A percentile compares a stretch with the other conserved stretches of the same genome.
phyloP scores from a whole-genome alignment of 441 rosid species.

The Flueggea neowawraea region DNA sequence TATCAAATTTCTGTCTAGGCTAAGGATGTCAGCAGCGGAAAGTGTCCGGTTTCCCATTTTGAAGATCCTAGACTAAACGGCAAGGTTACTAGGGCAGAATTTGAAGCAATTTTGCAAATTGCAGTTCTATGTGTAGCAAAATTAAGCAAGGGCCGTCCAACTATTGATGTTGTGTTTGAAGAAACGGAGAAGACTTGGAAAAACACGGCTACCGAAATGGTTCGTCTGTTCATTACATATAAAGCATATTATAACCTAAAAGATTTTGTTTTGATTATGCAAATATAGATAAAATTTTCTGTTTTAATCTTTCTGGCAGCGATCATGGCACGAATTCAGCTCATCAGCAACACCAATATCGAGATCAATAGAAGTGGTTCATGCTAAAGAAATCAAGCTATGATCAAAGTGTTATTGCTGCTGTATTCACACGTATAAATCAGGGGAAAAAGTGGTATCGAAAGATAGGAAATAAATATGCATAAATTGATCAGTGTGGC shows the following conservation, averaged over 20 bases:
- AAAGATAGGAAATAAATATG: no score
- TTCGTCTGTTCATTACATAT: conserved; percentile 3
- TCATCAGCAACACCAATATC: conserved; percentile 21
- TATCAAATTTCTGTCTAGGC: conserved; percentile 32
- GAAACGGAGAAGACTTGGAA: conserved; percentile 52
- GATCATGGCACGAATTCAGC: conserved; percentile 6
- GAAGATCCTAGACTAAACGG: conserved; percentile 49
- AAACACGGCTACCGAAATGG: conserved; percentile 32
- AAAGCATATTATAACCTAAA: neutral
- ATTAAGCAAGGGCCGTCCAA: conserved; percentile 61
- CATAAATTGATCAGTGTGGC: no score
- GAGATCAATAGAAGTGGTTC: conserved; percentile 26
- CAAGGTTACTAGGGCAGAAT: conserved; percentile 36
- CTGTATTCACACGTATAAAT: no score
- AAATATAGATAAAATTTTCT: neutral
- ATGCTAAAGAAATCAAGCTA: conserved; percentile 12
- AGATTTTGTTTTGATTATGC: neutral
- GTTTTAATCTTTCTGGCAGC: neutral
- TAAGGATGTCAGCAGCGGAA: conserved; percentile 41
- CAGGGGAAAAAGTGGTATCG: no score
- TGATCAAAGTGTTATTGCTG: no score
- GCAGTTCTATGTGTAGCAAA: conserved; percentile 57
- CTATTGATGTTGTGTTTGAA: conserved; percentile 42
- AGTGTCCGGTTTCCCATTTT: conserved; percentile 44
- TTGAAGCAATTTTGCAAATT: conserved; percentile 44